These are phyloP conservation scores for Arxiozyma bovina DNA, from an alignment of 1,139 yeast genomes.

Conservation along the genomic window DNA sequence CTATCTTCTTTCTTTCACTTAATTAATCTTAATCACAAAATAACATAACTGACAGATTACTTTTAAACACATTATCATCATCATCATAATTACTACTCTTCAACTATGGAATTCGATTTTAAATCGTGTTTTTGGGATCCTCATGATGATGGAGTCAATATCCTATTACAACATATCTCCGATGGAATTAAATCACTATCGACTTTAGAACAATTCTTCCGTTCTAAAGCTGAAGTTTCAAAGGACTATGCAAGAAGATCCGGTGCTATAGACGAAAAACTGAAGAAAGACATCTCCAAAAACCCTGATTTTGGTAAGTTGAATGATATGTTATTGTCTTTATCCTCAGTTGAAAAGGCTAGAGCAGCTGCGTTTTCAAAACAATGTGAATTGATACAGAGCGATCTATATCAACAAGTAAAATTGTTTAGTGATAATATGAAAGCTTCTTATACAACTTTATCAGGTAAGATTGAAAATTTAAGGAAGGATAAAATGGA, in stretches of 20 bases:
- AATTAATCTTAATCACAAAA: too few species aligned
- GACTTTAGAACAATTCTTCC: slow-evolving; percentile 22
- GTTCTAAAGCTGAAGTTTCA: slow-evolving; percentile 25
- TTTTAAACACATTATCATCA: background rate
- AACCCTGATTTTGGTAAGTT: slow-evolving; percentile 26
- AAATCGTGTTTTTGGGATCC: slow-evolving; percentile 31
- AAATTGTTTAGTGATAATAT: slow-evolving; percentile 20
- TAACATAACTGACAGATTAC: too few species aligned
- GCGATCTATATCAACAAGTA: slow-evolving; percentile 21
- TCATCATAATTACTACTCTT: too few species aligned
- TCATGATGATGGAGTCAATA: slow-evolving; percentile 26
- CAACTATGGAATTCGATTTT: slow-evolving; percentile 21
- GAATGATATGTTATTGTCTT: slow-evolving; percentile 11
- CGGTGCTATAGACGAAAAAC: slow-evolving; percentile 26
- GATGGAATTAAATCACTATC: slow-evolving; percentile 24
- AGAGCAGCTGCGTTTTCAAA: slow-evolving; percentile 27
- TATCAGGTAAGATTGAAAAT: slow-evolving; percentile 74
- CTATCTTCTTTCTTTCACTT: too few species aligned
- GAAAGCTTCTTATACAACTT: slow-evolving; percentile 43
- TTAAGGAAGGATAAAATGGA: slow-evolving; percentile 25
- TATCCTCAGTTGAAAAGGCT: slow-evolving; percentile 18
- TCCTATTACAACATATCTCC: slow-evolving; percentile 24
- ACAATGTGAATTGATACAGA: slow-evolving; percentile 24
- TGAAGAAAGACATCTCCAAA: slow-evolving; percentile 15
- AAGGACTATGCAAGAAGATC: slow-evolving; percentile 29